phyloP scores from a whole-genome alignment of 176 grass and related monocot genomes.

The Carex pumila region DNA sequence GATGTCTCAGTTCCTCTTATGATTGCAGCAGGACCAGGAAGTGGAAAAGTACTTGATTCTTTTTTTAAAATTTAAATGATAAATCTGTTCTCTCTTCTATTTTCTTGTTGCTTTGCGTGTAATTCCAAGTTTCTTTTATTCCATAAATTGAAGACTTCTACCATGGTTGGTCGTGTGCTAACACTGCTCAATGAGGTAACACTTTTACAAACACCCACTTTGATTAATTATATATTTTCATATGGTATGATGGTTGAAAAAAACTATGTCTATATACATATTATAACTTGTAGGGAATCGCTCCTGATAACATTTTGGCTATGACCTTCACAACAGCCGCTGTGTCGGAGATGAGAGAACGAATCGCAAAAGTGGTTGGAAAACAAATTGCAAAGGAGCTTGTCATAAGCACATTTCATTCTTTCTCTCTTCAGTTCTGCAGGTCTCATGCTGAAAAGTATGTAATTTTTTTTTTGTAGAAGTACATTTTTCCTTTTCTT shows the following conservation, averaged over 20 bases:
- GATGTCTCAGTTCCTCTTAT: constrained; percentile 71
- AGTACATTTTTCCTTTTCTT: constrained; percentile 11
- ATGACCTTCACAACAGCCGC: constrained; percentile 97
- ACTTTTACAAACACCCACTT: constrained; percentile 5
- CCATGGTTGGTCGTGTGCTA: constrained; percentile 90
- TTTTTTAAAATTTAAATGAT: background rate
- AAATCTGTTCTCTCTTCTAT: background rate
- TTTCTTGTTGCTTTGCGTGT: background rate
- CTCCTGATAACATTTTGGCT: constrained; percentile 68
- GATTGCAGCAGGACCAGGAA: constrained; percentile 82
- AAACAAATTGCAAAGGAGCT: constrained; percentile 76
- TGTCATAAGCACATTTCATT: constrained; percentile 89
- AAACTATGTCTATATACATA: background rate
- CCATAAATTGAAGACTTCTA: constrained; percentile 60
- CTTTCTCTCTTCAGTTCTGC: constrained; percentile 92
- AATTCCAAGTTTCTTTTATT: background rate
- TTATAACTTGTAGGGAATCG: constrained; percentile 41
- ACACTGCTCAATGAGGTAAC: constrained; percentile 84
- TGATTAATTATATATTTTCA: constrained; percentile 3
- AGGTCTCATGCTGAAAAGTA: constrained; percentile 91
- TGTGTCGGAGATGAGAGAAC: constrained; percentile 86
- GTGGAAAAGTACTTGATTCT: constrained; percentile 58
- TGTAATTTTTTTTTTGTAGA: constrained; percentile 6
- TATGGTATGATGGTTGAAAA: background rate
- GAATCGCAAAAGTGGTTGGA: constrained; percentile 66